Base-by-base conservation (phyloP, 768 basidiomycete species). In the Lactarius hengduanensis region DNA sequence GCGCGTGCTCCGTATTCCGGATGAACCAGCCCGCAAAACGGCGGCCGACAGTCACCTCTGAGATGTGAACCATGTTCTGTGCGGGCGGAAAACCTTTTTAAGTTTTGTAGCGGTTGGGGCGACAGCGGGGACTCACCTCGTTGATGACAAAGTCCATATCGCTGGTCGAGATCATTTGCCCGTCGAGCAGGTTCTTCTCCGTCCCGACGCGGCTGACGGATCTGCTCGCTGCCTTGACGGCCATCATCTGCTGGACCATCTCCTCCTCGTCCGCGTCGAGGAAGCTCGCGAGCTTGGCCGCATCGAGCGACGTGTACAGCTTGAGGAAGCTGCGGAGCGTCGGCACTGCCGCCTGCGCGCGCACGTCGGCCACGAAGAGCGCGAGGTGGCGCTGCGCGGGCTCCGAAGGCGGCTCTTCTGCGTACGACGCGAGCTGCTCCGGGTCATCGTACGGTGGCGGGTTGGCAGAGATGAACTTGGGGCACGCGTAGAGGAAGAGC, bases 11-110 rank as follows among this genome's bases (percentile, higher is more conserved):
- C 5, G 94, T 92, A 77, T 96, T 94, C 71, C 94, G 89, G 78
- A 98, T 96, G 79, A 98, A 98, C 92, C 94, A 97, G 45, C 94
- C 93, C 2, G 94, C 96, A 76, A 94, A 98, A 58, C 94, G 87
- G 56, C 96, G 81, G 18, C 95, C 94, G 22, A 96, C 88, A 0
- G 94, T 97, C 26, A 94, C 94, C 76, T 98, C 96, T 3, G 92
- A 90, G 69, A 98, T 94, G 71, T 96, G 92, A 9, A 98, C 91
- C 91, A 96, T 96, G 75, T 95, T 93, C 96, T 98, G 71, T 45
- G n/a, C 6, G 15, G 28, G 16, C 8, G 43, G 32, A 20, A 32
- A 43, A 47, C 38, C 11, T 34, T 18, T 32, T 28, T 38, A 22
- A 16, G 15, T 53, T 41, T 28, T 22, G 40, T 10, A 38, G n/a